A percentile compares a stretch with the other conserved stretches of the same genome.
Conservation (phyloP, 2,329 filamentous ascomycete species). For the Cadophora luteo-olivacea region DNA sequence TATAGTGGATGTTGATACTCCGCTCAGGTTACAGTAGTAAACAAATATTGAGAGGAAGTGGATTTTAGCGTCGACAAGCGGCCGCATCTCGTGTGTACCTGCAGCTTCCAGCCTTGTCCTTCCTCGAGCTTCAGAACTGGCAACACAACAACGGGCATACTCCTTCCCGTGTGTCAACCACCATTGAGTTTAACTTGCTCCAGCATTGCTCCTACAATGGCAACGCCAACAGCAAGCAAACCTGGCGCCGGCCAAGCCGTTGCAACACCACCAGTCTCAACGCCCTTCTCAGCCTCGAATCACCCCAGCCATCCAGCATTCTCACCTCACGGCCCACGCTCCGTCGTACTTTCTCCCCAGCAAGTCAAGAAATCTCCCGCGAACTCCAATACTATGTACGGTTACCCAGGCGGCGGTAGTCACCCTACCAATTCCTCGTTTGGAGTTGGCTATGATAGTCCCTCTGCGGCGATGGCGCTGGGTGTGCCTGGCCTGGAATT, state of each 20-base stretch:
- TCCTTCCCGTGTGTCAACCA: slow-evolving; percentile 4
- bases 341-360: slow-evolving; percentile 64
- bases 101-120: slow-evolving; percentile 10
- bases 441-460: slow-evolving; percentile 63
- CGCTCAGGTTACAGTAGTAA: too few relatives aligned
- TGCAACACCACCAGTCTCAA: slow-evolving; percentile 70
- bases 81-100: slow-evolving; percentile 7
- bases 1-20: background rate
- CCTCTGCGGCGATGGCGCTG: slow-evolving; percentile 67
- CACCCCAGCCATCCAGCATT: slow-evolving; percentile 60
- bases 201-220: slow-evolving; percentile 37
- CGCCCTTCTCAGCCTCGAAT: slow-evolving; percentile 62
- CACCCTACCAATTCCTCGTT: slow-evolving; percentile 51
- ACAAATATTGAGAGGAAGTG: background rate
- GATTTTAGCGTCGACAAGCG: slow-evolving; percentile 8
- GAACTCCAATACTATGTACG: slow-evolving; percentile 54
- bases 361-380: slow-evolving; percentile 65
- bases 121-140: background rate
- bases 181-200: background rate
- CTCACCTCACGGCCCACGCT: slow-evolving; percentile 57
- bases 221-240: slow-evolving; percentile 44
- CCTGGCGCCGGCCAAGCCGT: slow-evolving; percentile 35
- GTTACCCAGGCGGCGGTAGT: slow-evolving; percentile 35
- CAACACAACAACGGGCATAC: slow-evolving; percentile 13
- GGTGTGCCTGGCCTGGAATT: slow-evolving; percentile 53